Percentiles rank a stretch among this genome's conserved stretches.
Conservation (phyloP, 2,329 filamentous ascomycete species). For the Fusarium drepaniforme region DNA sequence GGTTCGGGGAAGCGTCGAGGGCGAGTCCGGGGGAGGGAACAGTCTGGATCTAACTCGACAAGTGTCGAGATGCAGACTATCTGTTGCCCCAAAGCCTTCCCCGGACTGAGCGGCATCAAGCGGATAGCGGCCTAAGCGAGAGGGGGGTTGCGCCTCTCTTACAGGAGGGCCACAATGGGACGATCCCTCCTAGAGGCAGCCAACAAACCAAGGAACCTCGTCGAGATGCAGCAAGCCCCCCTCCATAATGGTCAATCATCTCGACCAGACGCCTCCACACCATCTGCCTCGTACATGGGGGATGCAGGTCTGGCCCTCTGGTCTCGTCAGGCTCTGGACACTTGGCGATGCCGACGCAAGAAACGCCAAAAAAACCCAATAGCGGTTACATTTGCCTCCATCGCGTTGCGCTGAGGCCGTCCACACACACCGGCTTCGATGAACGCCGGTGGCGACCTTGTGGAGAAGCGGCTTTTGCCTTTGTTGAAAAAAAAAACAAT, state of each 20-base stretch:
- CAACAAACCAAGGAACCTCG: not conserved
- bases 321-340: not conserved
- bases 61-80: not conserved
- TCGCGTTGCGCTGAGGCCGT: not conserved
- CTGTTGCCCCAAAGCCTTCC: not conserved
- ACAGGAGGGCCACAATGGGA: slow-evolving; percentile 3
- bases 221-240: not conserved
- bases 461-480: not conserved
- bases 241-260: not conserved
- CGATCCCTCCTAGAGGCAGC: not conserved
- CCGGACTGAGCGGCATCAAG: not conserved
- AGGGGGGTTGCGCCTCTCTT: not conserved
- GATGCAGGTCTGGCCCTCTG: slow-evolving; percentile 3
- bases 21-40: slow-evolving; percentile 4
- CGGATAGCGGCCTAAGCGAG: not conserved
- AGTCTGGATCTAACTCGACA: not conserved
- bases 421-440: not conserved
- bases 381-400: not conserved
- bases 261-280: slow-evolving; percentile 7
- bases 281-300: not conserved
- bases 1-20: not conserved
- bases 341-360: not conserved
- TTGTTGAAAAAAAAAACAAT: not conserved
- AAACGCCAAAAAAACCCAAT: not conserved
- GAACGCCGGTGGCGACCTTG: not conserved